Percentiles rank a stretch among this genome's conserved stretches.
Conservation (phyloP, 805 yeast species). For the Pichia sporocuriosa region DNA sequence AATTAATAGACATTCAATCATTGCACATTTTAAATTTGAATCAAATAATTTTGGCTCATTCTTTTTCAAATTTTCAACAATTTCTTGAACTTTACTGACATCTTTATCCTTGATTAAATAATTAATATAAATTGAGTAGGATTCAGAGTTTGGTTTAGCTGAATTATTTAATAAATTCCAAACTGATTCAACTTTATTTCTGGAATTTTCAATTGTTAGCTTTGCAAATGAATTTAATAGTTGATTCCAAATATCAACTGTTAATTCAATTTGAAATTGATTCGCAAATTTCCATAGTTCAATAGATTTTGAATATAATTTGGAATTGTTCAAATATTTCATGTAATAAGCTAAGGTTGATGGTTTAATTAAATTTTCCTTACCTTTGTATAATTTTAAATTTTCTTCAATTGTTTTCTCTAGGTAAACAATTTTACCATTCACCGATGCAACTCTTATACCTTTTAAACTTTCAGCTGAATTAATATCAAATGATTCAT, state of each 20-base stretch:
- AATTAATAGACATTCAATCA: conserved; percentile 38
- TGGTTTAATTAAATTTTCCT: conserved; percentile 9
- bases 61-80: conserved; percentile 29
- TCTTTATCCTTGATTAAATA: conserved; percentile 38
- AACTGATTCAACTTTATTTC: conserved; percentile 34
- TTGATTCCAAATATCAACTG: conserved; percentile 49
- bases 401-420: conserved; percentile 7
- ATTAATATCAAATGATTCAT: conserved; percentile 25
- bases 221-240: conserved; percentile 35
- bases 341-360: conserved; percentile 11
- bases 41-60: conserved; percentile 31
- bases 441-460: conserved; percentile 4
- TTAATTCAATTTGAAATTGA: conserved; percentile 25
- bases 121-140: conserved; percentile 42
- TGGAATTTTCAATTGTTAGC: conserved; percentile 21
- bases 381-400: conserved; percentile 7
- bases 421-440: conserved; percentile 9
- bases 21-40: conserved; percentile 36
- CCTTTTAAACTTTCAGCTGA: conserved; percentile 21
- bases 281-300: conserved; percentile 19
- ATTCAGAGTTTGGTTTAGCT: conserved; percentile 39
- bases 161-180: conserved; percentile 26
- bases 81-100: conserved; percentile 37
- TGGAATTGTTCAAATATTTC: conserved; percentile 13
- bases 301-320: conserved; percentile 10